Evolutionary conservation across 306 rosid genomes (phyloP), one percentile per base, ranked within the genome.

Genomic region (Casuarina glauca): DNA sequence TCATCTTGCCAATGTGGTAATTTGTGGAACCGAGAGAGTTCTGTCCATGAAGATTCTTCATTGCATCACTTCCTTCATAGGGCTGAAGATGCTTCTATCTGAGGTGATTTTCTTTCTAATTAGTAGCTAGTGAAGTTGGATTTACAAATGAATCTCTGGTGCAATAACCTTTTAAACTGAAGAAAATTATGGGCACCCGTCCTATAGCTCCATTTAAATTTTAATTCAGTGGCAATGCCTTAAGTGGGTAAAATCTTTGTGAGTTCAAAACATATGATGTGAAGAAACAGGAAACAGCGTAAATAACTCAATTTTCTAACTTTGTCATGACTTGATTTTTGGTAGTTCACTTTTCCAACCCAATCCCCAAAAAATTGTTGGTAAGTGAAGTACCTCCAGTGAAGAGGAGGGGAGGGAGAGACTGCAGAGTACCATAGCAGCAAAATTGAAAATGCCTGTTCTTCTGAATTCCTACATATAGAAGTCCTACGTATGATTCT

Each of bases 11-110:
- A 58, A 76, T 45, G 68, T 6, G 48, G 44, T 66, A 54, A 55
- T 17, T 54, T 78, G 58, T 49, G 70, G 55, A 61, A 70, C 35
- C 74, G 45, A 53, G 51, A 41, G 49, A 36, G 32, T 42, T n/a
- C 49, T 17, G 71, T 17, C 42, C 48, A 26, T 69, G 70, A 50
- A 19, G 58, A 17, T 32, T 58, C 7, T 64, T 52, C 60, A 17
- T 78, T 62, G 71, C 79, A 79, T 75, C 69, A 36, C 63, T 58
- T 73, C 72, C 66, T 73, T 77, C 51, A 70, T 69, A 67, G 49
- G 78, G 76, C 66, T 74, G 73, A 68, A 78, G 81, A 45, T 61
- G 79, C 74, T 20, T 20, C 67, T 74, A 55, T 61, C 41, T 62
- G 52, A 83, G 86, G 84, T 70, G 63, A 79, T 74, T 32, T 55